A percentile compares a stretch with the other conserved stretches of the same genome.
phyloP scores from a whole-genome alignment of 768 basidiomycete species.

The Mrakia hoshinonis region DNA sequence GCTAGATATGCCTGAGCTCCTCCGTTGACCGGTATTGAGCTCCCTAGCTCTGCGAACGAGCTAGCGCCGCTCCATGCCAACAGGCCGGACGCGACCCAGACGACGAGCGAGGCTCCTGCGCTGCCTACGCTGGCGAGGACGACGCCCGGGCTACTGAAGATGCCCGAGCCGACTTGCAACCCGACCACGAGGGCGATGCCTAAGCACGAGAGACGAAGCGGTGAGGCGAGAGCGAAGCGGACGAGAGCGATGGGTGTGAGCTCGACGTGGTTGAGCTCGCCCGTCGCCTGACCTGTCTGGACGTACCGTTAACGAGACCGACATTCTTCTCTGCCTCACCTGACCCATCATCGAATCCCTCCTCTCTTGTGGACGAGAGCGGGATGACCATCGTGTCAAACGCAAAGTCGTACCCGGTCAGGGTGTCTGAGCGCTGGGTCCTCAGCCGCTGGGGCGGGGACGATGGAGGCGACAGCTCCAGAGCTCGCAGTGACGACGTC shows the following conservation, averaged over 20 bases:
- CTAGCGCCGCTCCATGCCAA: slow-evolving; percentile 25
- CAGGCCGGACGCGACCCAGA: slow-evolving; percentile 21
- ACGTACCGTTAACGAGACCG: slow-evolving; percentile 22
- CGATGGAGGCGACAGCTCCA: slow-evolving; percentile 6
- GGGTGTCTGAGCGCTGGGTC: not conserved
- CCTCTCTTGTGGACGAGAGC: not conserved
- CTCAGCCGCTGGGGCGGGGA: not conserved
- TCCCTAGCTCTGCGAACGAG: slow-evolving; percentile 22
- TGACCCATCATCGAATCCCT: not conserved
- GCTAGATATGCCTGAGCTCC: slow-evolving; percentile 25
- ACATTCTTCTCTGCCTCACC: not conserved
- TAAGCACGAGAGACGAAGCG: not conserved
- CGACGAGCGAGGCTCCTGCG: slow-evolving; percentile 17
- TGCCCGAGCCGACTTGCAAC: slow-evolving; percentile 22
- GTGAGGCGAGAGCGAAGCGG: not conserved
- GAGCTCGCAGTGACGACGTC: slow-evolving; percentile 9
- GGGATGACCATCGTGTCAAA: slow-evolving; percentile 1
- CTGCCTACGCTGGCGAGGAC: not conserved
- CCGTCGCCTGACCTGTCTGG: not conserved
- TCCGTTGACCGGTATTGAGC: slow-evolving; percentile 24
- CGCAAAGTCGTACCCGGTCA: slow-evolving; percentile 9
- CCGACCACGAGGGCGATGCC: slow-evolving; percentile 27
- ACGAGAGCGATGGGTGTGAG: not conserved
- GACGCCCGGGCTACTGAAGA: slow-evolving; percentile 21
- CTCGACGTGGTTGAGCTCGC: not conserved